A percentile compares a stretch with the other conserved stretches of the same genome.
Conservation (phyloP, 2,329 filamentous ascomycete genomes). For the Ceratocystis lukuohia region DNA sequence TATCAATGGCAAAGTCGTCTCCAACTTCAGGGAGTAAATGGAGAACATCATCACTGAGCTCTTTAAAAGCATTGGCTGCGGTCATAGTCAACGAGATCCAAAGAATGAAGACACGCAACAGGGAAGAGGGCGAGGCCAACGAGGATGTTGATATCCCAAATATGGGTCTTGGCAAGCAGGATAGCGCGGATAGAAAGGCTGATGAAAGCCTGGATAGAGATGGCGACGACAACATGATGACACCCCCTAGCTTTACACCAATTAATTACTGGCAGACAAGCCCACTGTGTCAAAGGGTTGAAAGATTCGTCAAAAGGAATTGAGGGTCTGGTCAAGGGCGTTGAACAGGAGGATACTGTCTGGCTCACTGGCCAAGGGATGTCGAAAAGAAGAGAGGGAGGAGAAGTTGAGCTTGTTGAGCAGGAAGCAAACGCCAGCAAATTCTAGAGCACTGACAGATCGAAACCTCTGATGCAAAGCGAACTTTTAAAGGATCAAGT, state of each 20-base stretch:
- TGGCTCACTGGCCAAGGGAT: background rate
- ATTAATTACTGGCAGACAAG: background rate
- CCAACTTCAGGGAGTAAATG: slow-evolving; percentile 57
- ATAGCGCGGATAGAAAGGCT: slow-evolving; percentile 21
- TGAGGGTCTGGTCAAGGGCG: background rate
- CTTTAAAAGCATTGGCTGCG: slow-evolving; percentile 28
- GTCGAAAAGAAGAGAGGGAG: background rate
- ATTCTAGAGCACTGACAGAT: background rate
- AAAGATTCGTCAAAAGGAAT: background rate
- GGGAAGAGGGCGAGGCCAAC: slow-evolving; percentile 21
- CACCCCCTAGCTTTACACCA: background rate
- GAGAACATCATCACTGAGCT: slow-evolving; percentile 63
- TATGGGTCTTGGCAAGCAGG: slow-evolving; percentile 20
- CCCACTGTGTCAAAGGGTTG: background rate
- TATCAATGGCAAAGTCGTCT: slow-evolving; percentile 59
- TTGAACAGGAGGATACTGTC: background rate
- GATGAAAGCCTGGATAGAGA: background rate
- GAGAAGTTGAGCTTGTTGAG: background rate
- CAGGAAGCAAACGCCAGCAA: background rate
- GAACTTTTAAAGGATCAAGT: background rate
- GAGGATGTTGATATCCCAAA: background rate
- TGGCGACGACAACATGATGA: slow-evolving; percentile 6
- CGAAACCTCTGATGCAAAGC: background rate
- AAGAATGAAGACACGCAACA: background rate
- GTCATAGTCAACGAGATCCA: slow-evolving; percentile 13